These are phyloP conservation scores for Trypanosoma melophagium DNA, from an alignment of 208 protist species.

Conservation along the genomic window DNA sequence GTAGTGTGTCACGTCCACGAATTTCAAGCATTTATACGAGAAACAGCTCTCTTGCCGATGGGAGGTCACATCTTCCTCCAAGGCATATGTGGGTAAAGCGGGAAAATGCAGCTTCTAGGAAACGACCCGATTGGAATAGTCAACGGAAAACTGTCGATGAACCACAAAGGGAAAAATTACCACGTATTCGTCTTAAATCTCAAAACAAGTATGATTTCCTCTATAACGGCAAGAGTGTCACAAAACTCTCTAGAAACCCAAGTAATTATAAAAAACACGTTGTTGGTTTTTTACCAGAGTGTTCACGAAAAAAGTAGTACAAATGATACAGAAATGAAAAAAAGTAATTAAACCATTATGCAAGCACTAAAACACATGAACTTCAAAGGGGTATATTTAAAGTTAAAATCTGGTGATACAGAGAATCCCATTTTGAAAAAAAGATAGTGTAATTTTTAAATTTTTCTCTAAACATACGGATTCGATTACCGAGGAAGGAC, in stretches of 20 bases:
- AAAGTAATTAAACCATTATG: too few species aligned
- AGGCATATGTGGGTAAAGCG: conserved; percentile 22
- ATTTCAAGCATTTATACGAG: too few species aligned
- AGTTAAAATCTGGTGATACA: neutral
- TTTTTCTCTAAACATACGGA: conserved; percentile 45
- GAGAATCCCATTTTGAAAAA: conserved; percentile 15
- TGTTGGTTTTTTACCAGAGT: too few species aligned
- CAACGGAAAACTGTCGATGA: conserved; percentile 14
- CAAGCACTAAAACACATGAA: conserved; percentile 10
- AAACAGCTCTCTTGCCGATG: too few species aligned
- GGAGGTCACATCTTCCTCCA: conserved; percentile 23
- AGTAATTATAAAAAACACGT: too few species aligned
- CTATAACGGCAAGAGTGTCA: conserved; percentile 16
- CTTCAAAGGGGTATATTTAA: conserved; percentile 23
- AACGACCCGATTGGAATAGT: conserved; percentile 37
- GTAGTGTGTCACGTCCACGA: too few species aligned
- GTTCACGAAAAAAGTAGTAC: too few species aligned
- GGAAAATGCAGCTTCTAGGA: conserved; percentile 10
- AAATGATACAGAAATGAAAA: too few species aligned
- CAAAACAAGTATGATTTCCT: conserved; percentile 43
- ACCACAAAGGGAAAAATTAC: conserved; percentile 35
- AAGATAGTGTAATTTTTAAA: too few species aligned
- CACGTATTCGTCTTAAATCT: conserved; percentile 28
- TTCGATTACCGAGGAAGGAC: conserved; percentile 40
- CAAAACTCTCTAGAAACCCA: neutral